Percentiles rank a stretch among this genome's conserved stretches.
These are phyloP conservation scores for Aspergillus sp. DNA, from an alignment of 2,329 filamentous ascomycete species.

Conservation along the genomic window DNA sequence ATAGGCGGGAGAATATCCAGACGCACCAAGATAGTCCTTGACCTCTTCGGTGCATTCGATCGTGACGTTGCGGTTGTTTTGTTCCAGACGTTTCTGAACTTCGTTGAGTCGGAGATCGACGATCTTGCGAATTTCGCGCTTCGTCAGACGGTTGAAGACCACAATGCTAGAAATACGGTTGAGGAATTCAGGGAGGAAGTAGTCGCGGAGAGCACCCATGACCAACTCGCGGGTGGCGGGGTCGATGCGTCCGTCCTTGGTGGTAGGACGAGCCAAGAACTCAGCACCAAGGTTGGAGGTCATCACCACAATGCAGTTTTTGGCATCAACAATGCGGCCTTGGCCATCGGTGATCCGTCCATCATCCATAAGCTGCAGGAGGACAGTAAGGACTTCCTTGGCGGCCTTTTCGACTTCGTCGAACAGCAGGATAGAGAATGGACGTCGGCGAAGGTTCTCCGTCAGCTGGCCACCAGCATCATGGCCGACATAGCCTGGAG, in stretches of 20 bases:
- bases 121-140: slow-evolving; percentile 86
- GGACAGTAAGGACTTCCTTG: slow-evolving; percentile 93
- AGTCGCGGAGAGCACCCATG: slow-evolving; percentile 85
- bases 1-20: slow-evolving; percentile 93
- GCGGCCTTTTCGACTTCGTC: slow-evolving; percentile 98
- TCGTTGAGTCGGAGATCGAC: slow-evolving; percentile 85
- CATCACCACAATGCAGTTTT: slow-evolving; percentile 99
- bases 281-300: slow-evolving; percentile 96
- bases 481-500: slow-evolving; percentile 94
- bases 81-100: slow-evolving; percentile 84
- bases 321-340: slow-evolving; percentile 89
- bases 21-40: slow-evolving; percentile 86
- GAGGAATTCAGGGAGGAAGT: slow-evolving; percentile 97
- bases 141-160: slow-evolving; percentile 96
- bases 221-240: slow-evolving; percentile 81
- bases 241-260: slow-evolving; percentile 81
- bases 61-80: slow-evolving; percentile 80
- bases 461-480: slow-evolving; percentile 95
- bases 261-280: slow-evolving; percentile 76
- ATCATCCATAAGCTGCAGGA: slow-evolving; percentile 99
- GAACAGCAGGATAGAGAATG: slow-evolving; percentile 96
- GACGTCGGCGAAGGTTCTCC: slow-evolving; percentile 86
- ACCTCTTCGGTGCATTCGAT: slow-evolving; percentile 82
- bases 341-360: slow-evolving; percentile 98
- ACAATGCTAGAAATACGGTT: slow-evolving; percentile 96